Evolutionary conservation across 1,139 yeast genomes (phyloP).

Genomic region (Yamadazyma taylorii): DNA sequence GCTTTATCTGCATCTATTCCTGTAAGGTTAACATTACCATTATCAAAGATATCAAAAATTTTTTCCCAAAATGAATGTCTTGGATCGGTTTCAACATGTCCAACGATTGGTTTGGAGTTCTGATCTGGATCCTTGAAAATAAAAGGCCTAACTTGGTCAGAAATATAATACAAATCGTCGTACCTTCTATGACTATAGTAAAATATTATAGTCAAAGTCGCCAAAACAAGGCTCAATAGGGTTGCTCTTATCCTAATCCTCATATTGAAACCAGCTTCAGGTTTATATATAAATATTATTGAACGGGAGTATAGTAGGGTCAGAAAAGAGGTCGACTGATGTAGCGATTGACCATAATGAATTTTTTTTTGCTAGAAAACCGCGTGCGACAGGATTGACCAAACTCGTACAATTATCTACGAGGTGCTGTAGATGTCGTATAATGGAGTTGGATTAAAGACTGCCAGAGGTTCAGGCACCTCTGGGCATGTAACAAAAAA

Average conservation of each 20-base stretch:
- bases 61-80: constrained; percentile 25
- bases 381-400: too few species aligned
- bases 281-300: too few species aligned
- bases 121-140: constrained; percentile 6
- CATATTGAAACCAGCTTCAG: constrained; percentile 4
- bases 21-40: constrained; percentile 15
- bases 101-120: constrained; percentile 17
- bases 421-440: too few species aligned
- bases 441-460: constrained; percentile 48
- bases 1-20: constrained; percentile 14
- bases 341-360: too few species aligned
- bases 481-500: constrained; percentile 67
- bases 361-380: too few species aligned
- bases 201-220: constrained; percentile 2
- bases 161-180: constrained; percentile 3
- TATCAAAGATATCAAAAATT: constrained; percentile 21
- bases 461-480: constrained; percentile 72
- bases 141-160: constrained; percentile 7
- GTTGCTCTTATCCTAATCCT: constrained; percentile 9
- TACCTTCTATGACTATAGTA: constrained; percentile 4
- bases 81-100: constrained; percentile 15
- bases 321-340: too few species aligned
- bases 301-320: too few species aligned
- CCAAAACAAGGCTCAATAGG: constrained; percentile 2
- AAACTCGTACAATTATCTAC: too few species aligned